These are phyloP conservation scores for Agaricus subrufescens DNA, from an alignment of 768 basidiomycete species.

Conservation along the genomic window DNA sequence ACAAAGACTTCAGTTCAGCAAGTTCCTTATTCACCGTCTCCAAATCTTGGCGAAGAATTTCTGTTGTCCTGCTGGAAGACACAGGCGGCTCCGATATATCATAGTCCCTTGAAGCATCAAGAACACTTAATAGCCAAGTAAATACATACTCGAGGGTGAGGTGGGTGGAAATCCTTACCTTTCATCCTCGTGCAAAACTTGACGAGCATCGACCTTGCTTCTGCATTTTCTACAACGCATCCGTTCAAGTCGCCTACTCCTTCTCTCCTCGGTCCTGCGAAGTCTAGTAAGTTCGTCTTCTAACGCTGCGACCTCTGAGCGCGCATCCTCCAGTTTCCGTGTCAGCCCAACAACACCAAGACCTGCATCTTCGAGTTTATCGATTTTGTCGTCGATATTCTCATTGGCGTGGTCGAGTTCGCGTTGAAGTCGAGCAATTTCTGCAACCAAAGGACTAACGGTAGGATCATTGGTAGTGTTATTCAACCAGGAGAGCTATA, in stretches of 20 bases:
- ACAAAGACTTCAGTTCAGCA: constrained; percentile 57
- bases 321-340: constrained; percentile 67
- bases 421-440: constrained; percentile 68
- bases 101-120: constrained; percentile 43
- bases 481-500: constrained; percentile 74
- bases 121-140: constrained; percentile 33
- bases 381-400: constrained; percentile 84
- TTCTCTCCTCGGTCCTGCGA: constrained; percentile 66
- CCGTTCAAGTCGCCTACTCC: constrained; percentile 51
- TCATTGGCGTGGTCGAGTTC: constrained; percentile 80
- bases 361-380: constrained; percentile 79
- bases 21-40: constrained; percentile 60
- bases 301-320: constrained; percentile 45
- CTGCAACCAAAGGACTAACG: constrained; percentile 58
- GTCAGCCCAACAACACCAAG: constrained; percentile 69
- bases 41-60: constrained; percentile 56
- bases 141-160: neutral
- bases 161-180: constrained; percentile 38
- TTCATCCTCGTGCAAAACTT: constrained; percentile 46
- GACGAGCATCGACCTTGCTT: constrained; percentile 51
- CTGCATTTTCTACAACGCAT: constrained; percentile 68
- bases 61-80: constrained; percentile 63
- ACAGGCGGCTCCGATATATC: constrained; percentile 59
- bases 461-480: constrained; percentile 52
- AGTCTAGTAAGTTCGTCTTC: constrained; percentile 69